Evolutionary conservation across 768 basidiomycete genomes (phyloP), one percentile per base, ranked within the genome.

Genomic region (Macrolepiota dolichaula): DNA sequence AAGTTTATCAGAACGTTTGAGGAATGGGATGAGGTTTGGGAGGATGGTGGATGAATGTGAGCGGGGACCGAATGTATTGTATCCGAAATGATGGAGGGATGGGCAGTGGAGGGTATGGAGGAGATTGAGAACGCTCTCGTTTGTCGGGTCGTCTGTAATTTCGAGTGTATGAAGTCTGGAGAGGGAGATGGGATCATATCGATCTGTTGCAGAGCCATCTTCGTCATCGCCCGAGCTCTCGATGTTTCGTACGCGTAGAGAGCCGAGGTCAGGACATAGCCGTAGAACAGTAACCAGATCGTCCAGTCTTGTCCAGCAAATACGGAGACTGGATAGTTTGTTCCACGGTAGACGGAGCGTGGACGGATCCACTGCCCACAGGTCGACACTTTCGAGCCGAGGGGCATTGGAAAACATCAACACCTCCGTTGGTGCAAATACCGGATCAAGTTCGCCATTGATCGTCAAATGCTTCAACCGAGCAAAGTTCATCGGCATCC

Each of bases 61-160:
- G 24, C 52, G 59, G 55, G 59, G 46, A 32, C 59, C 59, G 35
- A 55, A 61, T 13, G 59, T 61, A 37, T 61, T 61, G 32, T 61
- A 61, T 55, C 55, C 47, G 42, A 61, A 47, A 46, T 32, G 35
- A 22, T 35, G 22, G 12, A 61, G 53, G 15, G 59, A 55, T 4
- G 59, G 59, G 44, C 59, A 61, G 6, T 25, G 36, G 7, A 61
- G 52, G 13, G 37, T 22, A 32, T 25, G 52, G 12, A 61, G 25
- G 36, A 61, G 52, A 27, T 25, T 27, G 46, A 49, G n/a, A 19
- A 61, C 24, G 35, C 40, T 61, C 22, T 54, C 44, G 44, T 55
- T 55, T 2, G 52, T 46, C 17, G 59, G 27, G 22, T 54, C 59
- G 17, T 55, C 59, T 32, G 52, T 49, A 36, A 61, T 46, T 35